Evolutionary conservation across 2,329 filamentous ascomycete genomes (phyloP), one percentile per base, ranked within the genome.

Genomic region (Cercospora beticola): DNA sequence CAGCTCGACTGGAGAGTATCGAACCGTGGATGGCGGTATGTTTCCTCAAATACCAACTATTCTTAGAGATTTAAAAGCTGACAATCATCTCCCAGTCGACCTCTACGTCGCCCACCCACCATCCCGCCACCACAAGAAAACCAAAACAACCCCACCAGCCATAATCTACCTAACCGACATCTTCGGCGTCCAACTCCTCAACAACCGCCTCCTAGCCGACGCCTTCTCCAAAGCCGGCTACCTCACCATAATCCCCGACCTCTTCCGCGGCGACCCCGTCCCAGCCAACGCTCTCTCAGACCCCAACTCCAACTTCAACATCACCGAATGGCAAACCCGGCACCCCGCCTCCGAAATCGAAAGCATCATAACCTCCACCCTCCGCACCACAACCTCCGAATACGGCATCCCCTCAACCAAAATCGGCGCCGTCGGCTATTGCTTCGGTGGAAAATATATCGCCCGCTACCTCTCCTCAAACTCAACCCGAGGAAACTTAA

Each of bases 391-490:
- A 75, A 85, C 85, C 68, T 82, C 84, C 63, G 83, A 87, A 62
- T 81, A 78, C 43, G 76, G 76, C 5, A 74, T 86, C 57, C 9
- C 52, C 0, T 1, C 49, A 12, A 87, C 86, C 77, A 87, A 85
- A 71, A 80, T 93, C 40, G 90, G 87, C 1, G 86, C 83, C 14
- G 86, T 89, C 0, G 91, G 91, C 0, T 93, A 93, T 80, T 93
- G 91, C 80, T 92, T 93, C 73, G 91, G 91, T 43, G 90, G 85
- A 65, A 92, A 91, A 86, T 93, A 91, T 78, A 87, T 92, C 36
- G 83, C 86, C 62, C 88, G 91, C 33, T 88, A 89, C 81, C 84
- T 86, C 4, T 30, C 52, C 23, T 57, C 49, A 0, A 21, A 21
- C 9, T 10, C 7, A 6, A 81, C 81, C 26, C 68, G 81, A 31